Conservation (phyloP, 164 flowering plant species). For the Sedum album region DNA sequence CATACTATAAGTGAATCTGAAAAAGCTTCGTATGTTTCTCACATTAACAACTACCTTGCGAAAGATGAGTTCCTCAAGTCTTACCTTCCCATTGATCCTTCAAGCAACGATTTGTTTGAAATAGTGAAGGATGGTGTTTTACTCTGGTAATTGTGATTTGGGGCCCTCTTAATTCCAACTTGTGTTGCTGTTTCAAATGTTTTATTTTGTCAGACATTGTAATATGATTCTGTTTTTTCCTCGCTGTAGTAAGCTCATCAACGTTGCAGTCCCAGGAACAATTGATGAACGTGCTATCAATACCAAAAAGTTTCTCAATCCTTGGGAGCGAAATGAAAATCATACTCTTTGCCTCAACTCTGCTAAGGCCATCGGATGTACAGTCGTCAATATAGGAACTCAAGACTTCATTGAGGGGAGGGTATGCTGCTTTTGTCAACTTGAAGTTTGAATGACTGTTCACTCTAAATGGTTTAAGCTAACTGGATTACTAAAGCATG, state of each 20-base stretch:
- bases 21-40: conserved; percentile 60
- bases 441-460: neutral
- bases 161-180: neutral
- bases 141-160: neutral
- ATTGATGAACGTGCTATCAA: conserved; percentile 82
- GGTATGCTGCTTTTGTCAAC: conserved; percentile 24
- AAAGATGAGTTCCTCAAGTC: conserved; percentile 46
- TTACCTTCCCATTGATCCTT: conserved; percentile 50
- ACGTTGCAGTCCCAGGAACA: conserved; percentile 82
- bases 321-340: conserved; percentile 89
- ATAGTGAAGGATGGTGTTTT: conserved; percentile 16
- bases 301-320: conserved; percentile 63
- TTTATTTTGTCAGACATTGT: neutral
- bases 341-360: conserved; percentile 81
- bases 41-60: conserved; percentile 54
- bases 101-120: conserved; percentile 60
- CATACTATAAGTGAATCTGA: conserved; percentile 69
- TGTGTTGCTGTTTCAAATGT: too few species aligned
- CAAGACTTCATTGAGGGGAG: conserved; percentile 78
- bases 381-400: conserved; percentile 76
- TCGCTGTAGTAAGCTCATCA: conserved; percentile 67
- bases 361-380: conserved; percentile 82
- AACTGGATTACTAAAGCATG: neutral
- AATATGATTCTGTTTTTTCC: neutral
- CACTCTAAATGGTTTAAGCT: neutral